Evolutionary conservation across 768 basidiomycete species (phyloP), one percentile per base, ranked within the genome.

Genomic region (Pleurotus platypus): DNA sequence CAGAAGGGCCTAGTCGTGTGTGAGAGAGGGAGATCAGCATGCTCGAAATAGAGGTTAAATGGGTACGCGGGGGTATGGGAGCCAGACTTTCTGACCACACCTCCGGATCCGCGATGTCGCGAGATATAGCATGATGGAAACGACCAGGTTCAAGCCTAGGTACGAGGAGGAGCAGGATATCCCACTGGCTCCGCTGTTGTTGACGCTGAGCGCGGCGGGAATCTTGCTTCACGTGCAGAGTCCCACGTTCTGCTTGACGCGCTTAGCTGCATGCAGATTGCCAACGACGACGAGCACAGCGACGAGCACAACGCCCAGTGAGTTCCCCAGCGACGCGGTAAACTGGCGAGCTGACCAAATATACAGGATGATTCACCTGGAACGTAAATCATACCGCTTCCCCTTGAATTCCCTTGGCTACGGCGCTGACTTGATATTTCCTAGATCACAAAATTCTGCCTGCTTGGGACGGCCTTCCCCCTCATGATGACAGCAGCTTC

Each of bases 341-440:
- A 35, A 35, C 9, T 35, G 30, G 7, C 11, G 30, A 35, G 11
- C 30, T 35, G 30, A 20, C 46, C n/a, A 26, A 15, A 24, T 15
- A 18, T 22, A 11, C 46, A 60, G 55, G 64, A 81, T 81, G 79
- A 78, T 81, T 71, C 76, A 78, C 71, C 72, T 81, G 72, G 79
- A 81, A 80, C 79, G 71, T 63, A 77, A 35, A 76, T 70, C 75
- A 71, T 66, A 75, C 72, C 64, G 71, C 72, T 63, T 67, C 74
- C 62, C 70, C 70, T 57, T 66, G 67, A 66, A 72, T 67, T 60
- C 61, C 66, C 66, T 67, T 69, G 71, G 72, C 74, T 64, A 64
- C 71, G 70, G 67, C 75, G 72, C 71, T 74, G 66, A 74, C 75
- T 70, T 74, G 64, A 66, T 65, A 63, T 66, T 59, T 60, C 65